Base-by-base conservation (phyloP, 805 yeast genomes). In the Saccharomycopsis fibuligera region DNA sequence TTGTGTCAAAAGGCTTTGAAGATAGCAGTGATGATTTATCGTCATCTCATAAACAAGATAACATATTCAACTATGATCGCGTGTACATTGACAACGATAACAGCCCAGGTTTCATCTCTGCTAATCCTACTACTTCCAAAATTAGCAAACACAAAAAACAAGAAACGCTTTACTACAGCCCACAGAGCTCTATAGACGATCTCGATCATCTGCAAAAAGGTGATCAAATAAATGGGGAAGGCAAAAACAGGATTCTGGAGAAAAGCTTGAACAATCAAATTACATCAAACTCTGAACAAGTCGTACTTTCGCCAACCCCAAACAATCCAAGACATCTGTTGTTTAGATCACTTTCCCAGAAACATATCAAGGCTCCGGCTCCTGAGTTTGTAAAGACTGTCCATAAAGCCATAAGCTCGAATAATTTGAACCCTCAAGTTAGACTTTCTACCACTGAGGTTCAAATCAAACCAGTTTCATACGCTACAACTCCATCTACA, bases 141-240 rank as follows among this genome's bases (percentile, higher is more conserved):
- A 27, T 19, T 22, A 36, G 27, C 10, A 31, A 35, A 22, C 51
- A 48, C 19, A 14, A n/a, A 16, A 43, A 27, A 19, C 51, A 44
- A 38, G 44, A 48, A 8, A 48, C 51, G 10, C 6, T 48, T 1
- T 48, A 43, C 27, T 48, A 43, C 33, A 44, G 48, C 6, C 51
- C 51, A 16, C 19, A 27, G 16, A 33, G 29, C 19, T 48, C 51
- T 12, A 14, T 48, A 9, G 17, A 40, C 8, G 49, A 46, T 10
- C 6, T 37, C 10, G 31, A 27, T 8, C 31, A 27, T 8, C 31
- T 27, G 31, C 31, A 27, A 27, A 8, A 27, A 8, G 8, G 8
- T 27, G 31, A 29, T 14, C 21, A 40, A 25, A 24, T 6, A 10
- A 40, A 40, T 25, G 23, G 6, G 22, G 35, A n/a, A n/a, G n/a